Evolutionary conservation across 2,329 filamentous ascomycete species (phyloP).

Genomic region (Arthroderma uncinatum): DNA sequence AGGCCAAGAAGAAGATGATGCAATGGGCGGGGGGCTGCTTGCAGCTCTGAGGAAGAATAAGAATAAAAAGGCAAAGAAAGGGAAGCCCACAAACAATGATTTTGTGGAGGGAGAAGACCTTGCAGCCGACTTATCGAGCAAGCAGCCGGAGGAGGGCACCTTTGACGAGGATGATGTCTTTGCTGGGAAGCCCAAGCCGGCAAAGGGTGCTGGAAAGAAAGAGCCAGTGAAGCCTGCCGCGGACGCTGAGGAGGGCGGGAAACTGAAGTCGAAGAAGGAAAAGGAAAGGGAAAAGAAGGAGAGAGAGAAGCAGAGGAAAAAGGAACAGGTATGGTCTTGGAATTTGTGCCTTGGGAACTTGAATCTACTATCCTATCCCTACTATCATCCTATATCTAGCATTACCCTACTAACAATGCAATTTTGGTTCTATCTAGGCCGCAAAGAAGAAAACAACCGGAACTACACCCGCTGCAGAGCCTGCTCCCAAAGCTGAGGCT

Average conservation of each 20-base stretch:
- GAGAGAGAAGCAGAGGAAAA: slow-evolving; percentile 95
- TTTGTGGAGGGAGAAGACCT: slow-evolving; percentile 59
- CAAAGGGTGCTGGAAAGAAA: slow-evolving; percentile 46
- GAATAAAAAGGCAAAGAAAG: slow-evolving; percentile 85
- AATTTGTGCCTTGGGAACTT: no score
- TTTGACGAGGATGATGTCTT: slow-evolving; percentile 85
- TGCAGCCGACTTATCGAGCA: slow-evolving; percentile 43
- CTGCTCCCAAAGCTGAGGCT: slow-evolving; percentile 38
- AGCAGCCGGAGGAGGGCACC: slow-evolving; percentile 68
- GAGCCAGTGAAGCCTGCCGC: slow-evolving; percentile 37
- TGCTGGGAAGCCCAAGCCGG: slow-evolving; percentile 48
- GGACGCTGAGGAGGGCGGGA: slow-evolving; percentile 47
- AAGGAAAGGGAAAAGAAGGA: slow-evolving; percentile 98
- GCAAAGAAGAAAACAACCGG: slow-evolving; percentile 74
- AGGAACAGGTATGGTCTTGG: slow-evolving; percentile 63
- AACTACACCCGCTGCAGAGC: slow-evolving; percentile 39
- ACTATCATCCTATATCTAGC: background rate
- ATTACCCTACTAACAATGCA: slow-evolving; percentile 6
- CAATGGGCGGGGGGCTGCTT: slow-evolving; percentile 58
- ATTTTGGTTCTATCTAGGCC: slow-evolving; percentile 42
- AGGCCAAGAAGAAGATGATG: slow-evolving; percentile 31
- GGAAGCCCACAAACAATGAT: slow-evolving; percentile 59
- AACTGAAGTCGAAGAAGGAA: slow-evolving; percentile 89
- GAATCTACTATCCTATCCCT: no score
- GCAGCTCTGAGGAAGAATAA: slow-evolving; percentile 71